Evolutionary conservation across 352 stramenopile genomes (phyloP).

Genomic region (Globisporangium iwayamae): DNA sequence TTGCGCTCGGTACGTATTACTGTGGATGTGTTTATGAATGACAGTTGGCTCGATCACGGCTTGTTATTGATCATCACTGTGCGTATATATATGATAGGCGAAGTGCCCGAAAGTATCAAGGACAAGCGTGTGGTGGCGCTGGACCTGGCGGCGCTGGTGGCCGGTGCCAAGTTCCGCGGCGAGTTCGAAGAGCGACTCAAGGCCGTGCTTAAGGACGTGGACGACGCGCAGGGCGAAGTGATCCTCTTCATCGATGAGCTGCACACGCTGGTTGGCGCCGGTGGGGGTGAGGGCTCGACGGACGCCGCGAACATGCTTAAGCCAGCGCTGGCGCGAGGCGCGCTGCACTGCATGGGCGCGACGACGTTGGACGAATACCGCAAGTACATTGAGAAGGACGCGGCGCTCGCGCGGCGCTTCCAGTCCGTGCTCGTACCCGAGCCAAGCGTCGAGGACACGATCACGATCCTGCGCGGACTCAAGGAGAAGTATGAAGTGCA

Average conservation of each 20-base stretch:
- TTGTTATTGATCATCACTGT: not conserved
- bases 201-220: slow-evolving; percentile 93
- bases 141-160: slow-evolving; percentile 97
- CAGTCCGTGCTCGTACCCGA: slow-evolving; percentile 95
- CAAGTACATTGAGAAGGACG: slow-evolving; percentile 98
- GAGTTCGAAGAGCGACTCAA: slow-evolving; percentile 99
- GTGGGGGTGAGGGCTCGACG: slow-evolving; percentile 91
- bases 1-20: slow-evolving; percentile 50
- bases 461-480: slow-evolving; percentile 95
- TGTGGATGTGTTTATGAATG: too few species aligned
- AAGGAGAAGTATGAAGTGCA: slow-evolving; percentile 96
- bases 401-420: slow-evolving; percentile 96
- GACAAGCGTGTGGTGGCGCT: slow-evolving; percentile 88
- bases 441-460: slow-evolving; percentile 92
- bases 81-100: slow-evolving; percentile 79
- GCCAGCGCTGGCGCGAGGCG: slow-evolving; percentile 95
- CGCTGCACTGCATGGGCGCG: slow-evolving; percentile 96
- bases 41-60: too few species aligned
- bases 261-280: slow-evolving; percentile 95
- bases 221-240: slow-evolving; percentile 93
- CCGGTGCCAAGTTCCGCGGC: slow-evolving; percentile 95
- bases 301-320: slow-evolving; percentile 98
- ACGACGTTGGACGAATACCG: slow-evolving; percentile 98
- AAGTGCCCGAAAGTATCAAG: slow-evolving; percentile 94
- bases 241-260: slow-evolving; percentile 99